Evolutionary conservation across 1,284 basidiomycete genomes (phyloP), one percentile per base, ranked within the genome.

Genomic region (Coniferiporia sulphurascens): DNA sequence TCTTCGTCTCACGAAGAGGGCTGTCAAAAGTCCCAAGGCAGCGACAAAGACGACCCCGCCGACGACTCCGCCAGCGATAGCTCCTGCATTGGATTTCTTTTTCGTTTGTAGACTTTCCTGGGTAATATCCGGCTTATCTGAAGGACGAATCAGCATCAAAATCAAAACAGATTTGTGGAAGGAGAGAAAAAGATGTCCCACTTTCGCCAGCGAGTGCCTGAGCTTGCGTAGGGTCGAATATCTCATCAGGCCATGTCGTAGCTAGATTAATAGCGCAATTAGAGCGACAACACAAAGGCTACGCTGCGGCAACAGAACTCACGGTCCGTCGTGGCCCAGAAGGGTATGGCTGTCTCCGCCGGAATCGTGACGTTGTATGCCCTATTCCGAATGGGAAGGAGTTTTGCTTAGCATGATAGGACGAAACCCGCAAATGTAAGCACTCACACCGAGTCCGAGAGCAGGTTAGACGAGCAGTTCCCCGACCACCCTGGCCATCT

Each of bases 51-150:
- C 70, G 17, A 80, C 62, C 34, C 76, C 79, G 4, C 77, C 79
- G 1, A 81, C 72, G 7, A 77, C 73, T 35, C 78, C 78, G 7
- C 78, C 78, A 17, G 76, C 76, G 34, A 82, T 80, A 6, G 76
- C 76, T 5, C 78, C 79, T n/a, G 74, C 69, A 61, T 75, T 70
- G 35, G 65, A 63, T 22, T 46, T 55, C 51, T 22, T 22, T 32
- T 34, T 52, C 35, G 12, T 12, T 4, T 52, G 17, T 3, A 3
- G 48, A 32, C 27, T 43, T 9, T 3, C 55, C 8, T 56, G 27
- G 8, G 55, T 56, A 19, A 36, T 32, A 4, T 56, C 55, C 7
- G 44, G 22, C 36, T 56, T 48, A 27, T 56, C 55, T 56, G 4
- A 22, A 3, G 6, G 27, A 32, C 1, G 19, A 21, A 51, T 19